Percentiles rank a stretch among this genome's conserved stretches.
phyloP scores from a whole-genome alignment of 345 rosid species.

The Cardamine resedifolia region DNA sequence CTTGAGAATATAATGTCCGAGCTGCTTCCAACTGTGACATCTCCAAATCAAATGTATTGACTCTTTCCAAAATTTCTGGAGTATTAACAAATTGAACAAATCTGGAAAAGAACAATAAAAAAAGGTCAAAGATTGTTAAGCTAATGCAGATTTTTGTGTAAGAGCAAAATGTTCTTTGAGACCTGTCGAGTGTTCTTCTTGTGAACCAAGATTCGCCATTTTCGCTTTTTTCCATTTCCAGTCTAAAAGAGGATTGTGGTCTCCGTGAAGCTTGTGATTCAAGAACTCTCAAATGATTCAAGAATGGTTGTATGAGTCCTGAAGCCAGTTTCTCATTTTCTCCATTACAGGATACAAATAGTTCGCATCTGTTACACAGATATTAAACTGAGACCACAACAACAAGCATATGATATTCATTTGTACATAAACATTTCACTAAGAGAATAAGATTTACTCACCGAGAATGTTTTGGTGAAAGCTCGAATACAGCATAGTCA shows the following conservation, averaged over 20 bases:
- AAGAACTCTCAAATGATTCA: conserved; percentile 69
- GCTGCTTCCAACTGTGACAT: conserved; percentile 98
- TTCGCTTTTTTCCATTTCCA: conserved; percentile 49
- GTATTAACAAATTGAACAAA: conserved; percentile 88
- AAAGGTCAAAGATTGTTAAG: conserved; percentile 21
- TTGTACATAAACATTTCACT: neutral
- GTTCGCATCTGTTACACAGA: conserved; percentile 48
- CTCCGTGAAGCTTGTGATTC: conserved; percentile 63
- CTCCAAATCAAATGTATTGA: conserved; percentile 72
- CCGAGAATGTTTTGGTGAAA: conserved; percentile 75
- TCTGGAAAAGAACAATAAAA: conserved; percentile 37
- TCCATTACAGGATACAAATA: conserved; percentile 71
- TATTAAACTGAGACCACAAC: neutral
- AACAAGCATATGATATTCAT: neutral
- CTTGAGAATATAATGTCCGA: conserved; percentile 71
- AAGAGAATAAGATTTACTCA: conserved; percentile 34
- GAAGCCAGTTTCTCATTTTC: conserved; percentile 84
- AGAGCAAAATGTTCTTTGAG: neutral
- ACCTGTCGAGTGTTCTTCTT: conserved; percentile 94
- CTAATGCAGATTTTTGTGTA: neutral
- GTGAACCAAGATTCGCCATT: conserved; percentile 73
- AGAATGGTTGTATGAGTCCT: conserved; percentile 72
- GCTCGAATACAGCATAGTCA: conserved; percentile 78
- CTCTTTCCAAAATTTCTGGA: conserved; percentile 81
- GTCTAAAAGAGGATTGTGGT: conserved; percentile 55